These are phyloP conservation scores for Metarhizium humberi DNA, from an alignment of 2,329 filamentous ascomycete genomes.

Conservation along the genomic window DNA sequence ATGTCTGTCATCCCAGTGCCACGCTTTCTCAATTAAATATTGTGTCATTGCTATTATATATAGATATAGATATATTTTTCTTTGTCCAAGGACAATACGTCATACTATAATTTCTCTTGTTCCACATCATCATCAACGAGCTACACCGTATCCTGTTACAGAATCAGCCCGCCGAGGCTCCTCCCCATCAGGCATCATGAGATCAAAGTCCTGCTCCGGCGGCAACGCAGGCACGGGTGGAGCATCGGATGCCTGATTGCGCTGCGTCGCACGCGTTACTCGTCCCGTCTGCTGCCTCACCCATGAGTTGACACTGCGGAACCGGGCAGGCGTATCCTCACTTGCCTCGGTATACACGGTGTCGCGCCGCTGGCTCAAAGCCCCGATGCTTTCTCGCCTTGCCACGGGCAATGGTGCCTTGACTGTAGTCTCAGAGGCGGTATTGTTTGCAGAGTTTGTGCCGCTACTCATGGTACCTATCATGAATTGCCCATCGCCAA, in stretches of 20 bases:
- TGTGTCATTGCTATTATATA: neutral
- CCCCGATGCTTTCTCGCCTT: constrained; percentile 7
- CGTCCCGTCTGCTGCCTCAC: constrained; percentile 54
- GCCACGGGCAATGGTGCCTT: constrained; percentile 6
- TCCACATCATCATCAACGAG: neutral
- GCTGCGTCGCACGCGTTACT: constrained; percentile 36
- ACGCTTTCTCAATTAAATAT: neutral
- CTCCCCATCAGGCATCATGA: constrained; percentile 44
- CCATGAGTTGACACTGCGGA: constrained; percentile 53
- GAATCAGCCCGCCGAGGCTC: constrained; percentile 30
- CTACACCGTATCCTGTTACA: constrained; percentile 10
- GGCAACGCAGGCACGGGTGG: constrained; percentile 33
- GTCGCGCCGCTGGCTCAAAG: constrained; percentile 24
- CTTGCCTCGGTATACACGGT: constrained; percentile 44
- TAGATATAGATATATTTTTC: no score
- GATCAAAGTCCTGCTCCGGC: constrained; percentile 34
- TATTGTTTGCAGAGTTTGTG: constrained; percentile 16
- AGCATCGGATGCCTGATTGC: constrained; percentile 17
- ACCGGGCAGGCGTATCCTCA: constrained; percentile 45
- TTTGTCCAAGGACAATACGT: neutral
- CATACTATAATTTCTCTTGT: neutral
- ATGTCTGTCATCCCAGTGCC: neutral
- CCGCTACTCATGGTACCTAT: constrained; percentile 14
- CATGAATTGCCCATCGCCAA: constrained; percentile 52
- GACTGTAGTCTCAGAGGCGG: constrained; percentile 9